phyloP scores from a whole-genome alignment of 805 yeast genomes.

The Zygosaccharomyces rouxii region DNA sequence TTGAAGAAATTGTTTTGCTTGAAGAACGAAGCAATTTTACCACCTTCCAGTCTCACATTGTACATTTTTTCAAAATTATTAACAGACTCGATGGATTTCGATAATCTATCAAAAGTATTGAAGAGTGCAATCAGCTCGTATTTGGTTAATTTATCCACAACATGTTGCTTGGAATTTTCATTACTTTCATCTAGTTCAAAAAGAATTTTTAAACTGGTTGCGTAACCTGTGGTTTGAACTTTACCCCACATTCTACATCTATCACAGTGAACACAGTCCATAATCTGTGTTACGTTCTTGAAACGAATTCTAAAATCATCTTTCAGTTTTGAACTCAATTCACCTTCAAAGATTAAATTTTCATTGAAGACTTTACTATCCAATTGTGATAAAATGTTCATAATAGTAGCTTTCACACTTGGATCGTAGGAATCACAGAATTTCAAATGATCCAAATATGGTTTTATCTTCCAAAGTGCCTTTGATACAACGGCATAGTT shows the following conservation, averaged over 20 bases:
- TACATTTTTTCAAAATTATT: constrained; percentile 63
- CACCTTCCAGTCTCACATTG: constrained; percentile 30
- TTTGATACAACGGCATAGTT: constrained; percentile 85
- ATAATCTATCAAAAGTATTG: constrained; percentile 88
- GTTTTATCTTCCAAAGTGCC: constrained; percentile 65
- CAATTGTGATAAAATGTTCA: constrained; percentile 37
- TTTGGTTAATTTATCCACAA: constrained; percentile 58
- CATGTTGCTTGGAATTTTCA: constrained; percentile 41
- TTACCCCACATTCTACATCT: constrained; percentile 98
- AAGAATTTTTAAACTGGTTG: constrained; percentile 86
- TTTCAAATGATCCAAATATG: constrained; percentile 47
- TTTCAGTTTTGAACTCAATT: constrained; percentile 50
- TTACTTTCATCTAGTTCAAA: constrained; percentile 62
- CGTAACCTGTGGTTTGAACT: constrained; percentile 94
- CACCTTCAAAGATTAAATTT: constrained; percentile 45
- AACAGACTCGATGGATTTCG: constrained; percentile 76
- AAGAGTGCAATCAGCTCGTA: constrained; percentile 86
- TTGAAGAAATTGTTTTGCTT: constrained; percentile 33
- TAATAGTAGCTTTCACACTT: constrained; percentile 42
- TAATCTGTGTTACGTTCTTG: constrained; percentile 82
- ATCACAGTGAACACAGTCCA: constrained; percentile 99
- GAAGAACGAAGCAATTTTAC: constrained; percentile 25
- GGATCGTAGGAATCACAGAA: constrained; percentile 46
- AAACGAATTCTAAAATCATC: constrained; percentile 83
- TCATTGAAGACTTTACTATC: constrained; percentile 46